Evolutionary conservation across 768 basidiomycete genomes (phyloP), one percentile per base, ranked within the genome.

Genomic region (Boletus pseudopeckii): DNA sequence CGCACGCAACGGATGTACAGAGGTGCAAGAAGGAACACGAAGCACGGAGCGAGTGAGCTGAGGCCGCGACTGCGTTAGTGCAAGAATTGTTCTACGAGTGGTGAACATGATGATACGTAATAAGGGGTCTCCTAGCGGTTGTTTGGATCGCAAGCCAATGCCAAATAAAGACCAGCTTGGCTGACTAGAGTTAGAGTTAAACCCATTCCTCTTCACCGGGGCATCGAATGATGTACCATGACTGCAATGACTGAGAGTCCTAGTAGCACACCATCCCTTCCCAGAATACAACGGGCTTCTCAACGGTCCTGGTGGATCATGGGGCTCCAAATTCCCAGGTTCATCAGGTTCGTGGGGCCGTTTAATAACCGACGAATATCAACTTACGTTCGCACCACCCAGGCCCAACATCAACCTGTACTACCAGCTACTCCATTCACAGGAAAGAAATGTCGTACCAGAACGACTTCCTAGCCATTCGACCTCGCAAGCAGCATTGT

Each of bases 371-470:
- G 59, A 66, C 58, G 59, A 66, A 24, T 58, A 33, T 60, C 67
- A 67, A 69, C 67, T 69, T 69, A 58, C 55, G 55, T 62, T 66
- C 57, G 48, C 66, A 56, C 42, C 32, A 15, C 18, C 43, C 33
- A 33, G 18, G n/a, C 28, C 8, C 4, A 32, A 56, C 49, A 36
- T 55, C 39, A 59, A 59, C 65, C 41, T 67, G 67, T 66, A 69
- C 66, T 36, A 59, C 53, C 28, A 41, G 30, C 55, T n/a, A 14
- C 44, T 26, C 41, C 47, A n/a, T 43, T 44, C 52, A 38, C 24
- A 55, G 53, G 30, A 34, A 53, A 48, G 44, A 43, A 3, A 66
- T 69, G 64, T 55, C 59, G 49, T 51, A 22, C 56, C 59, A 49
- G 26, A 52, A 50, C 58, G 42, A 65, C 44, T 39, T 32, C 32